Evolutionary conservation across 331 rosid genomes (phyloP).

Genomic region (Stylosanthes scabra): DNA sequence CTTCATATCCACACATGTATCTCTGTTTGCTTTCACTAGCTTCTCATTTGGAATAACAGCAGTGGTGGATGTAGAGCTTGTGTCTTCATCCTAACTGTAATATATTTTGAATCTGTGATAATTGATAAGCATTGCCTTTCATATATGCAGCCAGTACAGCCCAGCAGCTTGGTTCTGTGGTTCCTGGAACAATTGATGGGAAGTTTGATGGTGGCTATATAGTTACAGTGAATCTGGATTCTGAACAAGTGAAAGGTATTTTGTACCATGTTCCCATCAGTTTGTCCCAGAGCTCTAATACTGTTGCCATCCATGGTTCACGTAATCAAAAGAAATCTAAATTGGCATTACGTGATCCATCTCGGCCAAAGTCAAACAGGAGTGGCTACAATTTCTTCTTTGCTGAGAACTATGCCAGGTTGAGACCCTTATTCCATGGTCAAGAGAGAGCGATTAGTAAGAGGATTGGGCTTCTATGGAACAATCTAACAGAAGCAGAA

Average conservation of each 20-base stretch:
- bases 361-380: conserved; percentile 74
- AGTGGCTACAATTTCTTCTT: conserved; percentile 80
- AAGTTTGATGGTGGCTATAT: conserved; percentile 81
- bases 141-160: conserved; percentile 50
- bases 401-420: conserved; percentile 73
- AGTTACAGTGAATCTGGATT: conserved; percentile 64
- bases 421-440: conserved; percentile 67
- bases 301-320: conserved; percentile 41
- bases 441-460: conserved; percentile 80
- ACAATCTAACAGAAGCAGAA: conserved; percentile 76
- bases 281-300: conserved; percentile 45
- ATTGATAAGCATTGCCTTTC: conserved; percentile 24
- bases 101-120: background rate
- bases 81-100: background rate
- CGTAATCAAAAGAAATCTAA: conserved; percentile 61
- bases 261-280: conserved; percentile 66
- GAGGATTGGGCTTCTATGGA: conserved; percentile 76
- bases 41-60: conserved; percentile 23
- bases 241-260: conserved; percentile 67
- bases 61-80: conserved; percentile 4
- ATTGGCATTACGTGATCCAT: conserved; percentile 66
- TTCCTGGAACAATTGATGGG: conserved; percentile 68
- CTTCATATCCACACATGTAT: conserved; percentile 23
- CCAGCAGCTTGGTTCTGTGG: conserved; percentile 50
- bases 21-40: conserved; percentile 23